Evolutionary conservation across 2,329 filamentous ascomycete species (phyloP), one percentile per base, ranked within the genome.

Genomic region (Neoscytalidium dimidiatum): DNA sequence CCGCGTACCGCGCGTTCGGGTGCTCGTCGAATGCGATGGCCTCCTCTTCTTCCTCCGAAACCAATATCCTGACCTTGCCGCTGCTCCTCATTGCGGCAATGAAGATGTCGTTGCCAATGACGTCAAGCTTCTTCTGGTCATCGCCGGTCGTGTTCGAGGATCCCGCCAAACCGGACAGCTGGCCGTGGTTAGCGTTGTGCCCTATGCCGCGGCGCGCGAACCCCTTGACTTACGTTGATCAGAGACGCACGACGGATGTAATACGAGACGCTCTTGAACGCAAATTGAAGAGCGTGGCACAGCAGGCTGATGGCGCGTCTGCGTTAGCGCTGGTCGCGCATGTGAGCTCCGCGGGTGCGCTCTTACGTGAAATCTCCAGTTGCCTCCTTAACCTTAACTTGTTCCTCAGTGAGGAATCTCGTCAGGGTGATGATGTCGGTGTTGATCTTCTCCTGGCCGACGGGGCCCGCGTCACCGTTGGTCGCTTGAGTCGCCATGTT

Each of bases 221-320:
- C 53, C 29, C 52, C 38, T 56, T 41, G 53, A 68, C 77, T 57
- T 71, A 80, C 78, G 84, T 97, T 97, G 82, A 98, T 94, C 69
- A 99, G 84, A 26, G 92, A 94, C 38, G 94, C 93, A 79, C 95
- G 90, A 74, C 94, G 94, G 80, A 99, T 99, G 85, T 97, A 99
- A 86, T 98, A 97, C 73, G 95, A 92, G 79, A 99, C 99, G 70
- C 92, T 96, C 85, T 99, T 99, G 90, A 99, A 99, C 69, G 95
- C 94, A 85, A 98, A 99, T 81, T 98, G 95, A 66, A 99, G 91
- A 67, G 95, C 94, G 79, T 99, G 95, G 85, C 93, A 97, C 66
- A 99, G 88, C 62, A 99, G 87, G 73, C 94, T 97, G 73, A 44
- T 60, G 13, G 11, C 29, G 19, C 4, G 61, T 23, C 46, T 17